Evolutionary conservation across 2,329 filamentous ascomycete species (phyloP).

Genomic region (Westerdykella ornata): DNA sequence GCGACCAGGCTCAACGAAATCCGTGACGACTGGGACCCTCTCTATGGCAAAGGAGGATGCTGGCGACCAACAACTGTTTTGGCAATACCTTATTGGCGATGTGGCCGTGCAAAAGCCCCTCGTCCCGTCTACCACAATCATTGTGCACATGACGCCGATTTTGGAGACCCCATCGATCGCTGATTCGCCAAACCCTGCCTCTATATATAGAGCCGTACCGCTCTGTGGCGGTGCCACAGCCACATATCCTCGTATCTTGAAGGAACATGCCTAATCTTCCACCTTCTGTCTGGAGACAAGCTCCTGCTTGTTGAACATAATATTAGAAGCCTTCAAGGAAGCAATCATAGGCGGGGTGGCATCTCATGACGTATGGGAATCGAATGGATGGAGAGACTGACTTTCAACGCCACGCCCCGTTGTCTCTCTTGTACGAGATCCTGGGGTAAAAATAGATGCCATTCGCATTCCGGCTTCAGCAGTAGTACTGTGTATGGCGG

Average conservation of each 20-base stretch:
- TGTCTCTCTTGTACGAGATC: no score
- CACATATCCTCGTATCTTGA: slow-evolving; percentile 4
- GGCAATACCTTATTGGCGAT: slow-evolving; percentile 11
- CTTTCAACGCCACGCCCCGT: no score
- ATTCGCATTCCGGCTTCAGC: no score
- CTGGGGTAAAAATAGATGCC: no score
- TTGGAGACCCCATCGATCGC: slow-evolving; percentile 1
- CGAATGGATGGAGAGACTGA: no score
- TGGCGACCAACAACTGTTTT: slow-evolving; percentile 13
- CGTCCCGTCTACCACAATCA: slow-evolving; percentile 4
- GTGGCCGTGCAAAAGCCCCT: slow-evolving; percentile 22
- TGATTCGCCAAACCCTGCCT: slow-evolving; percentile 9
- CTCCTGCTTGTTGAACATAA: slow-evolving; percentile 7
- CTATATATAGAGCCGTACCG: slow-evolving; percentile 15
- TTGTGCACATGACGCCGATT: slow-evolving; percentile 12
- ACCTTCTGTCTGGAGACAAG: slow-evolving; percentile 5
- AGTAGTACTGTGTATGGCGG: no score
- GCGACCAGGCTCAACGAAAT: slow-evolving; percentile 7
- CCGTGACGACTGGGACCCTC: slow-evolving; percentile 22
- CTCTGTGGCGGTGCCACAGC: slow-evolving; percentile 13
- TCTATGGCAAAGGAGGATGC: slow-evolving; percentile 16
- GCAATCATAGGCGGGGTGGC: no score
- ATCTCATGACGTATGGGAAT: no score
- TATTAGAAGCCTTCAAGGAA: slow-evolving; percentile 5
- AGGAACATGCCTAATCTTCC: background rate